These are phyloP conservation scores for Trametes hirsuta DNA, from an alignment of 1,284 basidiomycete genomes.

Conservation along the genomic window DNA sequence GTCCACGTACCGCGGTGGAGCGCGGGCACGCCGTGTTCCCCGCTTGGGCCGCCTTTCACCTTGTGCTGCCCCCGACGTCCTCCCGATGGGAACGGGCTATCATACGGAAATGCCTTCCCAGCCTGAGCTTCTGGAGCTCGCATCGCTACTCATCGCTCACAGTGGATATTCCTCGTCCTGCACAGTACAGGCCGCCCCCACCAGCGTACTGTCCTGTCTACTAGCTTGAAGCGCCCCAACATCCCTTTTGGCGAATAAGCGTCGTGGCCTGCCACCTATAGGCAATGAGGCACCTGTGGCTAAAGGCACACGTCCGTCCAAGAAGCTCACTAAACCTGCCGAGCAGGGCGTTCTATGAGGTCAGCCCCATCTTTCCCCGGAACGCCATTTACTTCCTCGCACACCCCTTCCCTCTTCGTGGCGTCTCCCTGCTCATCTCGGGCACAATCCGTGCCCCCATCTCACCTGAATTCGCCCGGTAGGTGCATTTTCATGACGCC, in stretches of 20 bases:
- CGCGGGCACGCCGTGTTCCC: constrained; percentile 1
- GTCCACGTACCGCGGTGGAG: not conserved
- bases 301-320: constrained; percentile 5
- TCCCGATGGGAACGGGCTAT: constrained; percentile 11
- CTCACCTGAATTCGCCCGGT: not conserved
- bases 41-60: constrained; percentile 7
- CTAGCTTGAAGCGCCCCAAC: not conserved
- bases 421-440: not conserved
- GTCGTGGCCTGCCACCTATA: not conserved
- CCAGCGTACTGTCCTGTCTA: not conserved
- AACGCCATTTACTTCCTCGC: not conserved
- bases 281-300: constrained; percentile 4
- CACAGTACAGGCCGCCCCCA: not conserved
- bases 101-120: not conserved
- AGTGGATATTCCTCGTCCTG: not conserved
- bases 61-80: constrained; percentile 8
- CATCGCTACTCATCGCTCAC: not conserved
- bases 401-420: not conserved
- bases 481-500: constrained; percentile 2
- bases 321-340: not conserved
- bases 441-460: not conserved
- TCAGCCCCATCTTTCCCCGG: not conserved
- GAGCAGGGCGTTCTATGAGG: constrained; percentile 1
- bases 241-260: not conserved
- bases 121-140: not conserved